phyloP scores from a whole-genome alignment of 2,329 filamentous ascomycete genomes.

The Fusarium sp. region DNA sequence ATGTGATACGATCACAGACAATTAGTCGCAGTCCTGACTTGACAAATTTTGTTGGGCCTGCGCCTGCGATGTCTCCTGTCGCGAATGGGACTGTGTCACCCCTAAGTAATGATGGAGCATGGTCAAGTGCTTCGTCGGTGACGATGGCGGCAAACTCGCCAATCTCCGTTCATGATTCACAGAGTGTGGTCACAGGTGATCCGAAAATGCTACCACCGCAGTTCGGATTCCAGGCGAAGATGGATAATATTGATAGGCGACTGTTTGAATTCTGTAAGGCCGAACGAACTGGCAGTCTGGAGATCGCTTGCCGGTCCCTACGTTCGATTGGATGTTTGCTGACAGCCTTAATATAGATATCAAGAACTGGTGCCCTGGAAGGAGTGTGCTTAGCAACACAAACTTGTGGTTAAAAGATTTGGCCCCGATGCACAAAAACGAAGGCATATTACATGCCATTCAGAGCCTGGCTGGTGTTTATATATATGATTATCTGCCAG shows the following conservation, averaged over 20 bases:
- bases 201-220: slow-evolving; percentile 49
- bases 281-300: neutral
- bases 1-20: slow-evolving; percentile 18
- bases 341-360: slow-evolving; percentile 49
- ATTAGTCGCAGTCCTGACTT: slow-evolving; percentile 21
- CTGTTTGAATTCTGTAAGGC: slow-evolving; percentile 56
- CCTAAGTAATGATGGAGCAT: slow-evolving; percentile 14
- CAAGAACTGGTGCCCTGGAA: slow-evolving; percentile 58
- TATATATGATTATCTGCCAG: slow-evolving; percentile 57
- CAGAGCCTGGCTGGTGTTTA: slow-evolving; percentile 58
- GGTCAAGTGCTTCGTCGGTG: slow-evolving; percentile 28
- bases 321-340: slow-evolving; percentile 1
- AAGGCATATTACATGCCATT: slow-evolving; percentile 56
- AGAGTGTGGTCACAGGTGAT: slow-evolving; percentile 30
- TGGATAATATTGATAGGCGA: slow-evolving; percentile 53
- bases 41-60: slow-evolving; percentile 18
- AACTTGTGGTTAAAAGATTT: slow-evolving; percentile 59
- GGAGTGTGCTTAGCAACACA: slow-evolving; percentile 55
- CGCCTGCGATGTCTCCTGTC: slow-evolving; percentile 10
- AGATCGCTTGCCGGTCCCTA: neutral
- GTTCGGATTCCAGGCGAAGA: slow-evolving; percentile 52
- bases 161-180: slow-evolving; percentile 21
- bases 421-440: slow-evolving; percentile 55
- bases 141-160: slow-evolving; percentile 18
- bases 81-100: slow-evolving; percentile 21